A percentile compares a stretch with the other conserved stretches of the same genome.
Evolutionary conservation across 257 asterid genomes (phyloP).

Genomic region (Primulina huaijiensis): DNA sequence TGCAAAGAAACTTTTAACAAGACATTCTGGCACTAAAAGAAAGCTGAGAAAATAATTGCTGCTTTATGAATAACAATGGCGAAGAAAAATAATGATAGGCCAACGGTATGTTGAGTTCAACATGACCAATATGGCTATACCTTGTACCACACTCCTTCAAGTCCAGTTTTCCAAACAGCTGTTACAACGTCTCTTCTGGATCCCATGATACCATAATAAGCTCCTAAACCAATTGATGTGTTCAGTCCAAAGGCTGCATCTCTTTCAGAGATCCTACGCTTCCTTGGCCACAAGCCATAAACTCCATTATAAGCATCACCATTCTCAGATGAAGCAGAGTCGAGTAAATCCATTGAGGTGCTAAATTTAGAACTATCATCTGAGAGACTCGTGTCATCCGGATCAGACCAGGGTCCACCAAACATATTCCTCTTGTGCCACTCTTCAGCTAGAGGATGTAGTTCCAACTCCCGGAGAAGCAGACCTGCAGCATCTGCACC

Average conservation of each 20-base stretch:
- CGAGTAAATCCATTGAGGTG: constrained; percentile 53
- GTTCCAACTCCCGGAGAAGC: constrained; percentile 94
- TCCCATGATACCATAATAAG: constrained; percentile 98
- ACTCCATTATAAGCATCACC: constrained; percentile 55
- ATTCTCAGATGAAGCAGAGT: constrained; percentile 48
- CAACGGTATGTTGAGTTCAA: neutral
- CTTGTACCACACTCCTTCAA: constrained; percentile 99
- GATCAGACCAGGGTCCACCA: constrained; percentile 98
- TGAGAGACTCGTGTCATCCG: constrained; percentile 49
- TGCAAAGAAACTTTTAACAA: neutral
- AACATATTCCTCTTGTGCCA: constrained; percentile 98
- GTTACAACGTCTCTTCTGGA: constrained; percentile 98
- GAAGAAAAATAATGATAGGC: constrained; percentile 5
- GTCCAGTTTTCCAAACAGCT: constrained; percentile 96
- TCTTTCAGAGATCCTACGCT: constrained; percentile 95
- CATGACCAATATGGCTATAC: constrained; percentile 28
- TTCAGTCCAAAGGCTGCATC: constrained; percentile 98
- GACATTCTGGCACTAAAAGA: constrained; percentile 11
- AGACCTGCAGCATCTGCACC: constrained; percentile 99
- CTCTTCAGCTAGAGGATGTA: constrained; percentile 99
- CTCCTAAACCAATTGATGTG: constrained; percentile 94
- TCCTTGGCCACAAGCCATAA: constrained; percentile 95
- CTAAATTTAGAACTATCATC: constrained; percentile 49
- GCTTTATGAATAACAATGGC: neutral
- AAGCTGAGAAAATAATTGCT: constrained; percentile 7